Evolutionary conservation across 345 rosid genomes (phyloP).

Genomic region (Pistacia atlantica): DNA sequence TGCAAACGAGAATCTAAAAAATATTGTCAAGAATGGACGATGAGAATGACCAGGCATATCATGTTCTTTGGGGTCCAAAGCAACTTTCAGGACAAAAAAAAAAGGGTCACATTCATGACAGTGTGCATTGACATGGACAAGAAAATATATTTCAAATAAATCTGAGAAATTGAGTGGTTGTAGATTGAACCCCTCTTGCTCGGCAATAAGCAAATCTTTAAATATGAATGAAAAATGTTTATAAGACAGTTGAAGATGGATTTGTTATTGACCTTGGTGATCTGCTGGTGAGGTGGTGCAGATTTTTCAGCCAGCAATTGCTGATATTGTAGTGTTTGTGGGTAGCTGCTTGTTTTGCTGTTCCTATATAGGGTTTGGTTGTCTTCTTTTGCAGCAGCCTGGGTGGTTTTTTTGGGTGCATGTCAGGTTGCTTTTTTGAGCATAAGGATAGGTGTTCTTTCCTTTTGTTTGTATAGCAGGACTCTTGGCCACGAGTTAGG

Average conservation of each 20-base stretch:
- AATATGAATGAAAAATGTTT: background rate
- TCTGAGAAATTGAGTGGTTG: background rate
- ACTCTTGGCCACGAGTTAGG: too few species aligned
- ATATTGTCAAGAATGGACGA: slow-evolving; percentile 34
- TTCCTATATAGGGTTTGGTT: too few species aligned
- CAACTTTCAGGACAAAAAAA: background rate
- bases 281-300: too few species aligned
- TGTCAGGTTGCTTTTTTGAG: too few species aligned
- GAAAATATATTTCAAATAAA: slow-evolving; percentile 10
- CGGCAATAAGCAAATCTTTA: background rate
- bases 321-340: too few species aligned
- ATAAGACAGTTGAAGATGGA: background rate
- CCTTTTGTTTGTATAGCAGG: too few species aligned
- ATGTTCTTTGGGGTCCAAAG: background rate
- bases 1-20: slow-evolving; percentile 78
- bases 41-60: slow-evolving; percentile 17
- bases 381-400: too few species aligned
- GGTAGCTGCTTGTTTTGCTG: too few species aligned
- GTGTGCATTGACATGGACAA: slow-evolving; percentile 1
- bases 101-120: background rate
- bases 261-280: too few species aligned
- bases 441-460: too few species aligned
- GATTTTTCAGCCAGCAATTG: too few species aligned
- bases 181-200: background rate
- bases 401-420: too few species aligned